phyloP scores from a whole-genome alignment of 192 early-diverging fungal genomes.

The Backusella parvicylindrica region DNA sequence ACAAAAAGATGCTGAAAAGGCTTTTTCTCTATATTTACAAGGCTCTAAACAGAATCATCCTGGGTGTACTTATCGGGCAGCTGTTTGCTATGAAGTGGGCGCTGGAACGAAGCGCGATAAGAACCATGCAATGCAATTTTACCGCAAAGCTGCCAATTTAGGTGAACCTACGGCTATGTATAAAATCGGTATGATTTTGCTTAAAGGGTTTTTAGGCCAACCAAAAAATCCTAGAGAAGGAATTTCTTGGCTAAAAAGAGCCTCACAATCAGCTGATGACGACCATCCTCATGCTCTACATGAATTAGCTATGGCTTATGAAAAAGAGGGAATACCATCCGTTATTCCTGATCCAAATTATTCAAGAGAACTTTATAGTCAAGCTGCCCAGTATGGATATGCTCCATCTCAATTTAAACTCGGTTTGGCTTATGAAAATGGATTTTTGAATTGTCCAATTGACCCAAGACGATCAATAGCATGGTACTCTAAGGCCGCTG shows the following conservation, averaged over 20 bases:
- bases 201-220: slow-evolving; percentile 84
- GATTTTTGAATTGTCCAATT: slow-evolving; percentile 76
- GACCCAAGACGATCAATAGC: slow-evolving; percentile 89
- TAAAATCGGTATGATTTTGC: slow-evolving; percentile 89
- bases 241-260: slow-evolving; percentile 92
- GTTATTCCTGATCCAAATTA: slow-evolving; percentile 80
- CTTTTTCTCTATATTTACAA: slow-evolving; percentile 88
- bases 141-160: slow-evolving; percentile 86
- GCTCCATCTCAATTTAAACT: slow-evolving; percentile 90
- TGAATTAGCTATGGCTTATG: slow-evolving; percentile 87
- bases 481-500: slow-evolving; percentile 95
- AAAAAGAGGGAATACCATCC: slow-evolving; percentile 64
- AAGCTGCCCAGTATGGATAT: slow-evolving; percentile 91
- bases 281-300: slow-evolving; percentile 92
- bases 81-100: slow-evolving; percentile 95
- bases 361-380: slow-evolving; percentile 87
- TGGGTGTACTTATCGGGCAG: slow-evolving; percentile 89
- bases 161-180: slow-evolving; percentile 95
- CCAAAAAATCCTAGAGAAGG: slow-evolving; percentile 83
- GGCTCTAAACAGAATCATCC: slow-evolving; percentile 92
- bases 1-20: slow-evolving; percentile 78
- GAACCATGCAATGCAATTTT: slow-evolving; percentile 84
- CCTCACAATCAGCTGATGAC: slow-evolving; percentile 82
- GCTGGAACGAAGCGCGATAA: slow-evolving; percentile 88
- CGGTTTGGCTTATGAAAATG: slow-evolving; percentile 93